Base-by-base conservation (phyloP, 1,284 basidiomycete genomes). In the Ganoderma lingzhi region DNA sequence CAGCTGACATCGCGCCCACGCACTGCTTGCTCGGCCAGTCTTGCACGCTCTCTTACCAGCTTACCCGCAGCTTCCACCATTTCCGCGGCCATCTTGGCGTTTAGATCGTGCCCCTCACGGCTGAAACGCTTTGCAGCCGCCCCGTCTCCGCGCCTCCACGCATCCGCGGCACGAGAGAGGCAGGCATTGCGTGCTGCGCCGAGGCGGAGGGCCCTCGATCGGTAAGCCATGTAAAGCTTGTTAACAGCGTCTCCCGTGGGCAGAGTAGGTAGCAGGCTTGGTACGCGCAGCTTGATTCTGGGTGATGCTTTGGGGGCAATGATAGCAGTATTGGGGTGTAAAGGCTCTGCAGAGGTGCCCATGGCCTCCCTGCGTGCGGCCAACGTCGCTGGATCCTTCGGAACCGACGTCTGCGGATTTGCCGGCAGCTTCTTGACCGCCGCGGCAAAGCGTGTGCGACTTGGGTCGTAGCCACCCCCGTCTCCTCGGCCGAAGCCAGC, bases 161-260 rank as follows among this genome's bases (percentile, higher is more conserved):
- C 96, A 77, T 98, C 96, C 0, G 97, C 96, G 5, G 97, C 97
- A 58, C 96, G 90, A 2, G 94, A 95, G n/a, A 99, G 86, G 78
- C 95, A 97, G 14, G 96, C 95, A 77, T 99, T 99, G 42, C 97
- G 86, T 48, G 96, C 95, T 8, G 96, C 94, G 53, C 96, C 96
- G 6, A 99, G 89, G 73, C 97, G 93, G 70, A 98, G 86, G 30
- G 95, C 95, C 35, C 93, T 77, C 55, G 17, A 30, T 4, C 17
- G 92, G 75, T 98, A 97, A 0, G 89, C 80, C 89, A 97, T 92
- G 82, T 99, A 99, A 73, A 97, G 81, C 62, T 82, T 86, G 78
- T 92, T 96, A 45, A 97, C 82, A 0, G 89, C 81, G 58, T 93
- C 88, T 23, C 96, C 96, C 0, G 96, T 97, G 0, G 90, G 85